Evolutionary conservation across 495 filamentous ascomycete species (phyloP).

Genomic region (Hypomontagnella submonticulosa): DNA sequence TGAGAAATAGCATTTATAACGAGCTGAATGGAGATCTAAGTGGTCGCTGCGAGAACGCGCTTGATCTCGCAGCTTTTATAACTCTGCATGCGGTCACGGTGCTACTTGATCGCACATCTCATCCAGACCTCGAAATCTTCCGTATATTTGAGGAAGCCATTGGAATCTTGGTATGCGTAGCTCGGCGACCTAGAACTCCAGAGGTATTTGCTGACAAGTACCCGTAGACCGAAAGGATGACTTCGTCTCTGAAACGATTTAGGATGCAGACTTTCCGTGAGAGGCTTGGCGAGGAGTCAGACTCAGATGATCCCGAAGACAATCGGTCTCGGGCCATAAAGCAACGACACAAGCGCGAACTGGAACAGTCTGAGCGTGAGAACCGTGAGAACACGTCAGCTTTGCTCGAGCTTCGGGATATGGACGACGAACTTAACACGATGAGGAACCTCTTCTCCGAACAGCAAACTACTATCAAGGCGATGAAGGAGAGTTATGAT

Average conservation of each 20-base stretch:
- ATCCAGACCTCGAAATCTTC: conserved; percentile 71
- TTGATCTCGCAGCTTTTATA: conserved; percentile 71
- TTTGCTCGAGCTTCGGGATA: conserved; percentile 71
- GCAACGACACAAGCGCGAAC: conserved; percentile 63
- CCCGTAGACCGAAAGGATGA: conserved; percentile 69
- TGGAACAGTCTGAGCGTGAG: conserved; percentile 60
- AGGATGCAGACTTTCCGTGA: conserved; percentile 60
- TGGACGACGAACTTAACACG: conserved; percentile 72
- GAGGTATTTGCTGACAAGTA: conserved; percentile 6
- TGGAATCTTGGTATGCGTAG: conserved; percentile 64
- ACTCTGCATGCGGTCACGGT: conserved; percentile 72
- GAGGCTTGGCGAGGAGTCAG: conserved; percentile 58
- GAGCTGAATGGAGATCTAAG: conserved; percentile 75
- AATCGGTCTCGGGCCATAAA: conserved; percentile 57
- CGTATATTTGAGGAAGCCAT: conserved; percentile 76
- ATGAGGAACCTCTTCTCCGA: conserved; percentile 68
- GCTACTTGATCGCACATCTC: conserved; percentile 66
- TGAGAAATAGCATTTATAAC: conserved; percentile 73
- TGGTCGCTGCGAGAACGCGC: conserved; percentile 68
- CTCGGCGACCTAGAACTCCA: not conserved
- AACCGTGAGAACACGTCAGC: conserved; percentile 73
- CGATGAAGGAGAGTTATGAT: conserved; percentile 57
- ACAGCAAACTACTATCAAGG: conserved; percentile 62
- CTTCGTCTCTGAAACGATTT: conserved; percentile 71
- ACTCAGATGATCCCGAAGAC: conserved; percentile 60